Evolutionary conservation across 371 early-diverging fungal genomes (phyloP), one percentile per base, ranked within the genome.

Genomic region (Mucor saturninus): DNA sequence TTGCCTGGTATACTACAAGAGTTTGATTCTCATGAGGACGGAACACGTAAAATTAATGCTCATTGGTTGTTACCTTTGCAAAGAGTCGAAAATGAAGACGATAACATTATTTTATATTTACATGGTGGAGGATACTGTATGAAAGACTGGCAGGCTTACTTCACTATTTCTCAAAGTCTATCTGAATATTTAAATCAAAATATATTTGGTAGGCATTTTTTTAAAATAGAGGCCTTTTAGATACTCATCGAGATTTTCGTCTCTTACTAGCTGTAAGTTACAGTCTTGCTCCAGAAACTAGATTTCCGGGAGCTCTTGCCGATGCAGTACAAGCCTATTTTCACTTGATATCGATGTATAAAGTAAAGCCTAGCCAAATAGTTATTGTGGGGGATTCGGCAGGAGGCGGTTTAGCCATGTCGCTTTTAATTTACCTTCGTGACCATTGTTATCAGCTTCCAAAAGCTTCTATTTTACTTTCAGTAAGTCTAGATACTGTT

Each of bases 321-420:
- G 79, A 78, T 43, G 74, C 64, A 11, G 59, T 68, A 15, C 76
- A 78, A 42, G 65, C 74, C 0, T 78, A 73, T 42, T 43, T 59
- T 31, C 64, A 74, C 35, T 32, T 78, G 49, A 76, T 72, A 3
- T 14, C 45, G 15, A 32, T 57, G 4, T 56, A 64, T 10, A 71
- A 74, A 3, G 48, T 86, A 38, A 60, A 80, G 42, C 82, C 83
- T 0, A 67, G 75, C 26, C 76, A 89, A 45, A 86, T 93, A 45
- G 68, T 88, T 21, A 50, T 93, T 26, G 73, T 82, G 61, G 94
- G 93, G 4, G 93, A 92, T 65, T 87, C 87, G 30, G 92, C 93
- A 4, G 92, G 92, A 10, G 87, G 88, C 13, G 78, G 81, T 21
- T 72, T 53, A 54, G 72, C 56, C 5, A 74, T 63, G 67, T 71